These are phyloP conservation scores for Euryodendron excelsum DNA, from an alignment of 148 eudicot genomes.

Conservation along the genomic window DNA sequence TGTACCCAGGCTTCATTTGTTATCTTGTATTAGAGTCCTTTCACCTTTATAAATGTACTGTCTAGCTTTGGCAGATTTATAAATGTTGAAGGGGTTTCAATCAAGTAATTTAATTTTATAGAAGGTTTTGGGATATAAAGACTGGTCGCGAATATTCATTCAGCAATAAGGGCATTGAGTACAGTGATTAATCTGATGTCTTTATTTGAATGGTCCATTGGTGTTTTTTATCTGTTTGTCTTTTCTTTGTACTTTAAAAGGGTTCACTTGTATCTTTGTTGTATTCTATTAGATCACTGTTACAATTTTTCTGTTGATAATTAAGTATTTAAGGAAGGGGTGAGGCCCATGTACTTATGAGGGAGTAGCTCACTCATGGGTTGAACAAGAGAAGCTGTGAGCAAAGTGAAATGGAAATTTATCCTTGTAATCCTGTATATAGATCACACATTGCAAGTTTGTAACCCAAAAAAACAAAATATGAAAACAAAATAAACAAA, in stretches of 20 bases:
- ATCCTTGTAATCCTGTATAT: background rate
- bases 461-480: background rate
- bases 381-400: background rate
- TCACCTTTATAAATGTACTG: background rate
- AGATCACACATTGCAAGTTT: background rate
- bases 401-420: background rate
- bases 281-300: no score
- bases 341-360: background rate
- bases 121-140: no score
- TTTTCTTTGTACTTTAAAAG: background rate
- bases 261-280: background rate
- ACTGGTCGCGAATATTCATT: background rate
- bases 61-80: no score
- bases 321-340: background rate
- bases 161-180: background rate
- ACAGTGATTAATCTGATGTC: background rate
- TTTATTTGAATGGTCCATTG: background rate
- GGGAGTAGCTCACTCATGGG: background rate
- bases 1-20: background rate
- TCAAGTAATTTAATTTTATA: no score
- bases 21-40: background rate
- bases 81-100: no score
- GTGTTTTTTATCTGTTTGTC: background rate
- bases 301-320: background rate
- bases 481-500: background rate